These are phyloP conservation scores for Kalaharituber pfeilii DNA, from an alignment of 2,329 filamentous ascomycete genomes.

Conservation along the genomic window DNA sequence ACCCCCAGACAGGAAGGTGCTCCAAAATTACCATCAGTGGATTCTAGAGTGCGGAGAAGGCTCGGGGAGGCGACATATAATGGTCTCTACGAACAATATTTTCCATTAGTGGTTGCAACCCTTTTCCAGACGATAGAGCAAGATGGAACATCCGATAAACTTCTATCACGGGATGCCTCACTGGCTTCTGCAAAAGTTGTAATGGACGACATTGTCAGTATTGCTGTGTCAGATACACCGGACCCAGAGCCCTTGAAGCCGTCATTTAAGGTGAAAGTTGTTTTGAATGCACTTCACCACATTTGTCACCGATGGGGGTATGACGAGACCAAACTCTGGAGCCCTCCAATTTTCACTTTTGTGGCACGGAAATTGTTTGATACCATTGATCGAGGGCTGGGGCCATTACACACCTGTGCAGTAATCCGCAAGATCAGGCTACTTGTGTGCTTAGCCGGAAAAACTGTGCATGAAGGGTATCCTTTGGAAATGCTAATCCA, in stretches of 20 bases:
- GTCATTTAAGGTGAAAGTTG: conserved; percentile 59
- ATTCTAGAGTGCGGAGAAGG: conserved; percentile 48
- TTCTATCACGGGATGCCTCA: conserved; percentile 41
- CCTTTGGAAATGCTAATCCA: conserved; percentile 80
- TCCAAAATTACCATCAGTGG: conserved; percentile 36
- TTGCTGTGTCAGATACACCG: conserved; percentile 45
- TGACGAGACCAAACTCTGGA: conserved; percentile 52
- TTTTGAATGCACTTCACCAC: conserved; percentile 57
- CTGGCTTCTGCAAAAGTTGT: conserved; percentile 45
- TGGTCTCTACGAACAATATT: conserved; percentile 46
- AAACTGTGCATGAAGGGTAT: conserved; percentile 57
- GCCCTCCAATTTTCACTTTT: conserved; percentile 52
- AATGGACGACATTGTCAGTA: conserved; percentile 50
- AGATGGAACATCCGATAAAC: conserved; percentile 37
- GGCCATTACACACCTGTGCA: conserved; percentile 70
- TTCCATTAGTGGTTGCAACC: conserved; percentile 57
- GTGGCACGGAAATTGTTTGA: conserved; percentile 63
- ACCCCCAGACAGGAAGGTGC: conserved; percentile 24
- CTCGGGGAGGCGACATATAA: conserved; percentile 51
- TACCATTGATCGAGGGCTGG: conserved; percentile 64
- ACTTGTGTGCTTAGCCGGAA: conserved; percentile 59
- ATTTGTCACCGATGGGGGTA: conserved; percentile 57
- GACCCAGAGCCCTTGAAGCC: conserved; percentile 73
- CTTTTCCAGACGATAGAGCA: conserved; percentile 51
- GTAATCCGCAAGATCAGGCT: conserved; percentile 74